phyloP scores from a whole-genome alignment of 352 stramenopile genomes.

The Aphanomyces cochlioides region DNA sequence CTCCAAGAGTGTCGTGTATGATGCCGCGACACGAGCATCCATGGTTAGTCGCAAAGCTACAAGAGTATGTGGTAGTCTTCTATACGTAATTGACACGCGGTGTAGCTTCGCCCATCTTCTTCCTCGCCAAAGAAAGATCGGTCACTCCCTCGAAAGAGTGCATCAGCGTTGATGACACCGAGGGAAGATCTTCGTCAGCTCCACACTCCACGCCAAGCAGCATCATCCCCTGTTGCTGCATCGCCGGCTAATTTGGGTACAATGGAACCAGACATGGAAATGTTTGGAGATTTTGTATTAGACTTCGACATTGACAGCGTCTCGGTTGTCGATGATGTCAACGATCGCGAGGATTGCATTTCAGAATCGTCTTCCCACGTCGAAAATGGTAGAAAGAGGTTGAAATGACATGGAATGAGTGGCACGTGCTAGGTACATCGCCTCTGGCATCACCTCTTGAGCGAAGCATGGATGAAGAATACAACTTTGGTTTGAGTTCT shows the following conservation, averaged over 20 bases:
- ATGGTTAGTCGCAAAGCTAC: conserved; percentile 6
- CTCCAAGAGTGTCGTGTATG: conserved; percentile 17
- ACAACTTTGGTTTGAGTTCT: conserved; percentile 80
- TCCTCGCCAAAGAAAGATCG: conserved; percentile 18
- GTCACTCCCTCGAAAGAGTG: conserved; percentile 13
- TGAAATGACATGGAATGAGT: conserved; percentile 4
- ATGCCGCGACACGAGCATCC: neutral
- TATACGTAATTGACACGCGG: neutral
- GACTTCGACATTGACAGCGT: conserved; percentile 85
- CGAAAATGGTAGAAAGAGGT: conserved; percentile 54
- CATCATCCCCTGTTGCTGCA: neutral
- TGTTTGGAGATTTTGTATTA: conserved; percentile 2
- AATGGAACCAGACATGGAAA: too few species aligned
- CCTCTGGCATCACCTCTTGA: conserved; percentile 41
- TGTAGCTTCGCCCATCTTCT: conserved; percentile 25
- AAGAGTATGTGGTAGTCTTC: neutral
- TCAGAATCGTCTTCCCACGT: conserved; percentile 70
- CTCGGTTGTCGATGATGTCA: conserved; percentile 47
- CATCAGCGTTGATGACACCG: neutral
- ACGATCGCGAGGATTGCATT: conserved; percentile 56
- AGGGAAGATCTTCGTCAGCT: neutral
- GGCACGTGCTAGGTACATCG: conserved; percentile 53
- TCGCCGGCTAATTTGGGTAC: neutral
- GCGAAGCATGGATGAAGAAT: conserved; percentile 69
- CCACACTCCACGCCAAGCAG: neutral